These are phyloP conservation scores for Ceratobasidium theobromae DNA, from an alignment of 1,284 basidiomycete genomes.

Conservation along the genomic window DNA sequence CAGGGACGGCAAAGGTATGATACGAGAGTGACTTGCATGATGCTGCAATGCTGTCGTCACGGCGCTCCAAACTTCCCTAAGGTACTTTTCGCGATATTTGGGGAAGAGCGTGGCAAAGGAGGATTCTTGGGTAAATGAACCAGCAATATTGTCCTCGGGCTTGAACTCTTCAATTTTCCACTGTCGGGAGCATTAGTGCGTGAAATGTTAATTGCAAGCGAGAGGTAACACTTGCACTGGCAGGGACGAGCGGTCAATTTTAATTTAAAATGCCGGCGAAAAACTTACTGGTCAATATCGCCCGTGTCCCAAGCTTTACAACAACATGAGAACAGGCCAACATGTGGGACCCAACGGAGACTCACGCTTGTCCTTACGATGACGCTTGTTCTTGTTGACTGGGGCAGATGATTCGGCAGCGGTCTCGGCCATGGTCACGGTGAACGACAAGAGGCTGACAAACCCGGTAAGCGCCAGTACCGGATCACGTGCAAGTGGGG, in stretches of 20 bases:
- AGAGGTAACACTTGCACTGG: conserved; percentile 42
- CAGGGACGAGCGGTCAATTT: background rate
- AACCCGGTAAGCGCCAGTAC: too few species aligned
- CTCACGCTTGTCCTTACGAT: conserved; percentile 89
- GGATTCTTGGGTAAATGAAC: conserved; percentile 91
- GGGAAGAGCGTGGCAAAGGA: conserved; percentile 98
- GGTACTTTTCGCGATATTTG: conserved; percentile 96
- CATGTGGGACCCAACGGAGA: conserved; percentile 13
- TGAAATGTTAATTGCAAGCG: background rate
- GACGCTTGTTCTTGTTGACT: conserved; percentile 81
- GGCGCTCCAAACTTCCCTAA: conserved; percentile 91
- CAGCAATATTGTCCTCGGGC: conserved; percentile 72
- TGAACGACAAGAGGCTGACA: background rate
- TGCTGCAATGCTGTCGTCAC: conserved; percentile 86
- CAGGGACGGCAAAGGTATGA: background rate
- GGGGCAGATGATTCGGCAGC: conserved; percentile 29
- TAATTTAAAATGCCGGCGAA: background rate
- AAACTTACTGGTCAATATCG: conserved; percentile 92
- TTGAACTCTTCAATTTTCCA: conserved; percentile 89
- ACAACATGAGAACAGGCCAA: background rate
- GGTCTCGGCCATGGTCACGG: conserved; percentile 28
- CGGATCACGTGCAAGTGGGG: background rate
- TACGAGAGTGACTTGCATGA: conserved; percentile 54
- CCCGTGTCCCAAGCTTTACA: conserved; percentile 94
- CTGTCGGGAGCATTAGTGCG: too few species aligned